Percentiles rank a stretch among this genome's conserved stretches.
Evolutionary conservation across 225 moss, liverwort and hornwort species (phyloP).

Genomic region (Pseudoscleropodium purum): DNA sequence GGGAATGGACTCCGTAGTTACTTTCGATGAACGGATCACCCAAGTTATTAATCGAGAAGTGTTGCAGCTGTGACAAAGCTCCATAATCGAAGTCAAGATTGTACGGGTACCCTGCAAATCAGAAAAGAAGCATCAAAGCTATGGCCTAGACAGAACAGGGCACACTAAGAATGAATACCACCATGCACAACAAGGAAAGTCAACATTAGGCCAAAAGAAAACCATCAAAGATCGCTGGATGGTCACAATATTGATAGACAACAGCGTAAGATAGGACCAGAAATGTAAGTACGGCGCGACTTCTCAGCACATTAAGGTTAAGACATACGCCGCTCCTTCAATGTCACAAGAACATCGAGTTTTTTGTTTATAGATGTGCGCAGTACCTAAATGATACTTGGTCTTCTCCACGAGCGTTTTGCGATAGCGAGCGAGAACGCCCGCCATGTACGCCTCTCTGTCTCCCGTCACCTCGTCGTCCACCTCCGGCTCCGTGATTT

Average conservation of each 20-base stretch:
- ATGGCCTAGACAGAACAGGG: not conserved
- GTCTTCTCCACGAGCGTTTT: slow-evolving; percentile 25
- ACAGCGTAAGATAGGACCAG: not conserved
- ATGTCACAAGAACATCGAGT: not conserved
- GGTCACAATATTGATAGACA: not conserved
- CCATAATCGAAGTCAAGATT: slow-evolving; percentile 34
- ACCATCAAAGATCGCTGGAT: not conserved
- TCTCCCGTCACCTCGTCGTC: slow-evolving; percentile 31
- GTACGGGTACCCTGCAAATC: slow-evolving; percentile 23
- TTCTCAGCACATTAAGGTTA: not conserved
- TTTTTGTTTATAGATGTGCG: not conserved
- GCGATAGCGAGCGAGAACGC: slow-evolving; percentile 22
- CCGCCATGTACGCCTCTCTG: slow-evolving; percentile 31
- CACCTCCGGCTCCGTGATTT: slow-evolving; percentile 26
- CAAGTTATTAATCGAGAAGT: slow-evolving; percentile 47
- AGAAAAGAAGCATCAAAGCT: not conserved
- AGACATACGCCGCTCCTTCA: not conserved
- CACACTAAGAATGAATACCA: not conserved
- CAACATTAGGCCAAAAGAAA: not conserved
- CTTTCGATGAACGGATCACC: slow-evolving; percentile 64
- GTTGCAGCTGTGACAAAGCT: slow-evolving; percentile 49
- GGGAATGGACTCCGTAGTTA: slow-evolving; percentile 52
- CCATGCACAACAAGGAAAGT: not conserved
- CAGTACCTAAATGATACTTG: slow-evolving; percentile 19
- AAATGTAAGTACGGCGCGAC: not conserved